Evolutionary conservation across 495 filamentous ascomycete species (phyloP), one percentile per base, ranked within the genome.

Genomic region (Penicillium crystallinum): DNA sequence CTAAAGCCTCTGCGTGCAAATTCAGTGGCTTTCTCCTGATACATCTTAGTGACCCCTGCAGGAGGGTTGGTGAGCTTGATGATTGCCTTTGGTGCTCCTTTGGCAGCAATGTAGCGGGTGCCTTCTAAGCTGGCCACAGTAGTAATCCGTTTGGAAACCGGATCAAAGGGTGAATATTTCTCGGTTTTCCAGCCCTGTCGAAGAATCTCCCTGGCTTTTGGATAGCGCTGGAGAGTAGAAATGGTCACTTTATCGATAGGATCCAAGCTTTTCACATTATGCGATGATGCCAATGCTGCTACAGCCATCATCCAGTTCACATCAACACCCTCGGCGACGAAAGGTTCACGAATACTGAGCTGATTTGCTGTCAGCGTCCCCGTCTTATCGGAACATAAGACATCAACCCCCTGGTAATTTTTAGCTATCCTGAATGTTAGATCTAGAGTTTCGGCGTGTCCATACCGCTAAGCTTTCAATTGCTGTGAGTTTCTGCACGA

Each of bases 241-340:
- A 87, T 81, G 23, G 83, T 88, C 56, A 87, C 81, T 68, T 88
- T 88, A 72, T 88, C 85, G 66, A 88, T 87, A 58, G 84, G 85
- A 64, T 88, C 84, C 42, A 88, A 76, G 60, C 83, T 84, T 75
- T 87, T 88, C 67, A 85, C 72, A 71, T 87, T 88, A 73, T 88
- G 84, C 51, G 84, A 87, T 35, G 85, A 88, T 52, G 85, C 85
- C 42, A 88, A 78, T 53, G 83, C 85, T 43, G 85, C 84, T 52
- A 85, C 82, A 52, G 83, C 83, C 83, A 88, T 86, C 83, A 87
- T 86, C 83, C 84, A 88, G 74, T 87, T 83, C 69, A 87, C 80
- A 73, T 86, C 83, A 59, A 85, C 78, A 67, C 84, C 85, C 71
- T 87, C 84, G 52, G 82, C 79, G 65, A 86, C 82, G 71, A 84